These are phyloP conservation scores for Aspergillus incahuasiensis DNA, from an alignment of 495 filamentous ascomycete genomes.

Conservation along the genomic window DNA sequence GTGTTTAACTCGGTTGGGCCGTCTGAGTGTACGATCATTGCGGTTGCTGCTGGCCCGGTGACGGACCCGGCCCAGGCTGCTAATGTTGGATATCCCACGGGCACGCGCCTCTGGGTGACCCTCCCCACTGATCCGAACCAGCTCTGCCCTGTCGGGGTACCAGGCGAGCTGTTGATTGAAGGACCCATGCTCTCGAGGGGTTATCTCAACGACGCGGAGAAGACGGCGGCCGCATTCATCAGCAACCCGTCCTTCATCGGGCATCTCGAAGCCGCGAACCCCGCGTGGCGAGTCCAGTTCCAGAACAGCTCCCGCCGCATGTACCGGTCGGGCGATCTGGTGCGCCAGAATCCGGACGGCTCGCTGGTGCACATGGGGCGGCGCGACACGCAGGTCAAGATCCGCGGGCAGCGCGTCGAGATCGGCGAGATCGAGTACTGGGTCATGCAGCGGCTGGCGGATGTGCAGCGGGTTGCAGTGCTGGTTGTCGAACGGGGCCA, in stretches of 20 bases:
- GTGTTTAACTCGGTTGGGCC: background rate
- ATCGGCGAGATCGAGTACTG: constrained; percentile 35
- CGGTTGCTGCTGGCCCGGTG: background rate
- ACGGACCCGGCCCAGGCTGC: background rate
- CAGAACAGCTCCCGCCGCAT: background rate
- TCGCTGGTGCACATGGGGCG: constrained; percentile 37
- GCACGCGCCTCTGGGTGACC: background rate
- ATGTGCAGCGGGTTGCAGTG: background rate
- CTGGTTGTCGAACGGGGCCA: background rate
- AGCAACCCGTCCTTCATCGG: constrained; percentile 20
- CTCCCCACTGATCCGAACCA: background rate
- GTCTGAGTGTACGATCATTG: background rate
- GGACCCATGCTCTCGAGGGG: constrained; percentile 29
- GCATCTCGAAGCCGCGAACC: constrained; percentile 16
- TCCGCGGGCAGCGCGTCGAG: constrained; percentile 15
- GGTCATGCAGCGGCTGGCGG: constrained; percentile 6
- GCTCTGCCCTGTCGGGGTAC: constrained; percentile 35
- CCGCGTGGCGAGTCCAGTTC: background rate
- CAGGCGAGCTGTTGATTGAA: constrained; percentile 45
- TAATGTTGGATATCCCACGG: background rate
- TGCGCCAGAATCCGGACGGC: constrained; percentile 26
- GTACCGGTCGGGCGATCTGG: constrained; percentile 29
- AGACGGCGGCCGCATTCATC: constrained; percentile 20
- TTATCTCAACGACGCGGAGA: constrained; percentile 18
- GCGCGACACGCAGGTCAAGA: constrained; percentile 25